Base-by-base conservation (phyloP, 2,329 filamentous ascomycete genomes). In the Incumbomyces delicatus region DNA sequence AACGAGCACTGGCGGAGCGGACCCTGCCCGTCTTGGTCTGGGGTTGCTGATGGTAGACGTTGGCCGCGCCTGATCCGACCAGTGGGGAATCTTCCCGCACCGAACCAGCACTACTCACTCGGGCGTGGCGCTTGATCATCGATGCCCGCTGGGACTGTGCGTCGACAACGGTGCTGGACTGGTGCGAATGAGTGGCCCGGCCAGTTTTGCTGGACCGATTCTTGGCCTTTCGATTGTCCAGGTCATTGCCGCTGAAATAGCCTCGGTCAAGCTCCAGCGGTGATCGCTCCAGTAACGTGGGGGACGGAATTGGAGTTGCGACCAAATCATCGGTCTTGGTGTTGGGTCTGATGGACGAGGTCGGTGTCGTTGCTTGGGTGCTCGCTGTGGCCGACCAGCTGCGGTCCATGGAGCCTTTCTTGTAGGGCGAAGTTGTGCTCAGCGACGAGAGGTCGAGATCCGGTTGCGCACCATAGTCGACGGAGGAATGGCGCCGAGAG, bases 201-300 rank as follows among this genome's bases (percentile, higher is more conserved):
- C 42, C 32, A 51, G 66, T 71, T 67, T 92, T 94, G 64, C 86
- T 87, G 53, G 95, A 70, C 39, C 92, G 73, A 60, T 87, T 94
- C 38, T 85, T 78, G 42, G 62, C 66, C 57, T 78, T 80, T 48
- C 83, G 79, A 36, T 77, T 77, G 53, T 95, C 88, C 10, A 81
- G 72, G 59, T 96, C 90, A 13, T 84, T 85, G 2, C 89, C 87
- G 6, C 90, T 95, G 61, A 95, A 95, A 64, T 96, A 96, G 18
- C 89, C 90, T 31, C 87, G 78, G 58, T 96, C 92, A 13, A 87
- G 64, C 50, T 94, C 85, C 47, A 67, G 65, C 38, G 66, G 60
- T 51, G 61, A 50, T 49, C 60, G 56, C 44, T 64, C 56, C 11
- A 59, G 58, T 31, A 58, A 57, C 29, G 60, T 58, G 20, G 55